phyloP scores from a whole-genome alignment of 768 basidiomycete species.

The Cyclocybe cylindracea region DNA sequence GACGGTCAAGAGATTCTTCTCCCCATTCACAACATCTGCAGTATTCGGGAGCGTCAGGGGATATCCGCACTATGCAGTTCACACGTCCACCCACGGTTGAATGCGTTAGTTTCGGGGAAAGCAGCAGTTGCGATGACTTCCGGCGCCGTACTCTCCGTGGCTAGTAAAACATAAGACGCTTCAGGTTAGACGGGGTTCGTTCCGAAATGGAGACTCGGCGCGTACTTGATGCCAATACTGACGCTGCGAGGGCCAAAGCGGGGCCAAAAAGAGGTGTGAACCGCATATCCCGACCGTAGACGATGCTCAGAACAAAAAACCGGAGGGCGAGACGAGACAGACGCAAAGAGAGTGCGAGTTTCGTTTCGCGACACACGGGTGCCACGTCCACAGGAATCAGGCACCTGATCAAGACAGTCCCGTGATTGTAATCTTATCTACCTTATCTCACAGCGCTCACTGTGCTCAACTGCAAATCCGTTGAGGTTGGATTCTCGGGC shows the following conservation, averaged over 20 bases:
- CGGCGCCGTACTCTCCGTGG: constrained; percentile 28
- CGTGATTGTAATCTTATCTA: too few species aligned
- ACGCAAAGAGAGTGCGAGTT: background rate
- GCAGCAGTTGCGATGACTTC: constrained; percentile 55
- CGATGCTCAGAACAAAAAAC: background rate
- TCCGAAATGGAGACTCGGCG: constrained; percentile 7
- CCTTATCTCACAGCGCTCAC: too few species aligned
- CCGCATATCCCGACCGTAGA: constrained; percentile 21
- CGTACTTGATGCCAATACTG: constrained; percentile 22
- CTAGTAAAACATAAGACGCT: constrained; percentile 4
- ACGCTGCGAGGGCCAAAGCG: constrained; percentile 23
- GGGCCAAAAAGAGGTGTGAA: constrained; percentile 23
- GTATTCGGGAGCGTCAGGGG: constrained; percentile 16
- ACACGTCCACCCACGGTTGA: constrained; percentile 61
- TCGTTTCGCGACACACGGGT: too few species aligned
- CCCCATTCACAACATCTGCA: constrained; percentile 83
- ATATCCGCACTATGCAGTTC: background rate
- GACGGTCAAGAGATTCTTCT: constrained; percentile 68
- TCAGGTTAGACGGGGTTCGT: constrained; percentile 14
- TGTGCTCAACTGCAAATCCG: too few species aligned
- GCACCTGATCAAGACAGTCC: too few species aligned
- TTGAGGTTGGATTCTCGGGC: too few species aligned
- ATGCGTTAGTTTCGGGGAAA: constrained; percentile 73
- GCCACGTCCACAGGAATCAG: too few species aligned
- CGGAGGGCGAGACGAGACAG: background rate